Base-by-base conservation (phyloP, 495 filamentous ascomycete species). In the Hypoxylon subgilvum region DNA sequence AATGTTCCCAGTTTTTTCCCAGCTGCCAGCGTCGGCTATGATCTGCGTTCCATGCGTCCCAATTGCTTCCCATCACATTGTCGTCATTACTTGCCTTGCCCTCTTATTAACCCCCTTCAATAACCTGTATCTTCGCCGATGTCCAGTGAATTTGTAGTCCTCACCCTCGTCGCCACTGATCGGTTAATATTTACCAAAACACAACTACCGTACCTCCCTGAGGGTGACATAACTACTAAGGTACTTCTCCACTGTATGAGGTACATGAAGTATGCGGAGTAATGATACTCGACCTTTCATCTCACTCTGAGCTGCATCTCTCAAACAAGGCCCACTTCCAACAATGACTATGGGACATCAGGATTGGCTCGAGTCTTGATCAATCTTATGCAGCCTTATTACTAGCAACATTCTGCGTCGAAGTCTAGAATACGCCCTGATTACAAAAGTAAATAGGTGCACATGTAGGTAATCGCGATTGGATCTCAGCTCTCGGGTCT, bases 51-150 rank as follows among this genome's bases (percentile, higher is more conserved):
- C 30, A 25, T 4, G 4, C 45, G 5, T 28, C 41, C 47, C 38
- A 52, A 52, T 63, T 52, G 57, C 17, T 28, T 43, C 47, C 38
- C 60, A 52, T 63, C 60, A 63, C 17, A 53, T 48, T 63, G 52
- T 63, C 60, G 60, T 63, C 60, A 57, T 63, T 52, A 45, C 32
- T 31, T 45, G 9, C 31, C 31, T 39, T 56, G 56, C 34, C 16
- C 19, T 40, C n/a, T 38, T 13, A 28, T 40, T 27, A n/a, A 18
- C 25, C 44, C 57, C 44, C 57, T 38, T 34, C 14, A 55, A 54
- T 54, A 46, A 45, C 42, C 21, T 31, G 42, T 30, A 12, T 45
- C 32, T 16, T 39, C 30, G 19, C 12, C 7, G 14, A 4, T 34
- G 12, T 28, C 31, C 13, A 32, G 50, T 60, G 28, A 44, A 5